Base-by-base conservation (phyloP, 2,329 filamentous ascomycete genomes). In the Orbilia quercus region DNA sequence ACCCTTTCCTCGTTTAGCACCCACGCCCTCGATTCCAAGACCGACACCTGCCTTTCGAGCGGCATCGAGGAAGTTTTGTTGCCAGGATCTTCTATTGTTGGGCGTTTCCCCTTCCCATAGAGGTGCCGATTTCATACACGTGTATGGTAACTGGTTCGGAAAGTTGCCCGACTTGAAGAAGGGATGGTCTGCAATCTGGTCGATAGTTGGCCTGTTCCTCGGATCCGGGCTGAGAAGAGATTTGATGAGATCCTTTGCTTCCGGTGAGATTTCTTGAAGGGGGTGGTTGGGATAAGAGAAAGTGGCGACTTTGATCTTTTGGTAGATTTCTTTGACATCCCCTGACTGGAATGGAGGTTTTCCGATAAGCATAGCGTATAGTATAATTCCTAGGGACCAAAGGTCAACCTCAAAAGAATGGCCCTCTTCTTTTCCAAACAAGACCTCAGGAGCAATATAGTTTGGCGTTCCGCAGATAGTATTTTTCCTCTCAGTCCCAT, bases 401-500 rank as follows among this genome's bases (percentile, higher is more conserved):
- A 99, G 91, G 80, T 99, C 95, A 2, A 99, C 95, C 84, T 78
- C 77, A 58, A 77, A 78, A 14, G 96, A 96, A 80, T 98, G 93
- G 76, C 96, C 95, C 80, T 99, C 95, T 78, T 94, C 92, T 79
- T 91, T 95, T 34, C 90, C 91, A 51, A 78, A 91, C 57, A 99
- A 82, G 74, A 99, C 96, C 79, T 99, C 95, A 0, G 95, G 95
- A 0, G 95, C 95, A 77, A 99, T 96, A 80, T 99, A 99, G 81
- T 99, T 99, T 1, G 95, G 95, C 2, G 95, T 99, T 69, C 95
- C 95, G 78, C 95, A 99, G 71, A 99, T 87, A 5, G 95, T 99
- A 23, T 92, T 97, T 78, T 96, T 87, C 75, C 95, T 88, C 79
- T 99, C 95, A 80, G 90, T 92, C 79, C 94, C 92, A 7, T 93